These are phyloP conservation scores for Borealophlyctis nickersoniae DNA, from an alignment of 192 early-diverging fungal genomes.

Conservation along the genomic window DNA sequence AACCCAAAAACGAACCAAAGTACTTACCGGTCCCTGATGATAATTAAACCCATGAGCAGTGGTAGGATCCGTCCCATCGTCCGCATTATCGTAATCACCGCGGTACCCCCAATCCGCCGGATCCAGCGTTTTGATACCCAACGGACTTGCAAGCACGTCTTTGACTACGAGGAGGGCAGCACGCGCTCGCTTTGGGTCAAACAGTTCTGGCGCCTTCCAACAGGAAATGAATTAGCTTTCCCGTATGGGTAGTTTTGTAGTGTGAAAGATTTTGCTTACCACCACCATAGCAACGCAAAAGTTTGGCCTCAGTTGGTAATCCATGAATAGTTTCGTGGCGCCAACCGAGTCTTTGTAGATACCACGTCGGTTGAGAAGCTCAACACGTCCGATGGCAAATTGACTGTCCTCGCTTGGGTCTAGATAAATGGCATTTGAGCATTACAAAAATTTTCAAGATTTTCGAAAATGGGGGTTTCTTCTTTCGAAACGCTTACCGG, in stretches of 20 bases:
- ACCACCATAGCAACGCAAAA: conserved; percentile 87
- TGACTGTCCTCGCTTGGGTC: conserved; percentile 60
- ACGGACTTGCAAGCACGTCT: conserved; percentile 71
- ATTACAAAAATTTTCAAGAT: background rate
- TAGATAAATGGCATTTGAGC: conserved; percentile 10
- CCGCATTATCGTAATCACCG: conserved; percentile 88
- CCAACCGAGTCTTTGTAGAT: conserved; percentile 92
- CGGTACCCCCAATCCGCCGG: conserved; percentile 91
- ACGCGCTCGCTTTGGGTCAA: conserved; percentile 73
- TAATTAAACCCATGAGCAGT: conserved; percentile 98
- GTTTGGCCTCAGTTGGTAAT: conserved; percentile 95
- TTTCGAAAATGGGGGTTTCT: background rate
- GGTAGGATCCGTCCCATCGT: conserved; percentile 78
- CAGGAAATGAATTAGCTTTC: background rate
- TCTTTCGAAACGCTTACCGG: conserved; percentile 42
- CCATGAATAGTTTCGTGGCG: conserved; percentile 67
- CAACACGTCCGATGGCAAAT: conserved; percentile 52
- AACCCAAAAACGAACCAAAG: conserved; percentile 10
- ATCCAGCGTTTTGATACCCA: conserved; percentile 95
- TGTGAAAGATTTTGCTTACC: conserved; percentile 20
- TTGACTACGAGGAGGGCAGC: conserved; percentile 65
- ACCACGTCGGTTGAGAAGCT: conserved; percentile 79
- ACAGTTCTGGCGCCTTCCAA: conserved; percentile 81
- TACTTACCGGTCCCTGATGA: conserved; percentile 81
- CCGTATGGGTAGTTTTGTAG: background rate